Evolutionary conservation across 2,329 filamentous ascomycete species (phyloP), one percentile per base, ranked within the genome.

Genomic region (Pseudocercospora musae): DNA sequence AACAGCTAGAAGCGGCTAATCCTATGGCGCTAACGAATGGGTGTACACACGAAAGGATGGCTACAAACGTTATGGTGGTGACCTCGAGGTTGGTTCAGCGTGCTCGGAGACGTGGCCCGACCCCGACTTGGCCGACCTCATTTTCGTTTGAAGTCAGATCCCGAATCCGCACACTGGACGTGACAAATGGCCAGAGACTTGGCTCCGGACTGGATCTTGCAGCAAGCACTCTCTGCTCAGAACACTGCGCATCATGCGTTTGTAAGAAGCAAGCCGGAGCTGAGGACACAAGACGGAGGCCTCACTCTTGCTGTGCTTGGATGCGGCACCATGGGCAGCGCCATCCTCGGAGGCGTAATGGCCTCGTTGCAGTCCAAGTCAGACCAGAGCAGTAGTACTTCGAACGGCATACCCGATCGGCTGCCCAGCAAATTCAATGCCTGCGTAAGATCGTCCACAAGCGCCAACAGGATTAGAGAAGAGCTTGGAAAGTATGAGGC

Each of bases 291-390:
- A 13, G 62, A 68, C 53, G 67, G 54, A 46, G 76, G 76, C 69
- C 83, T 92, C 67, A 94, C 90, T 67, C 83, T 96, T 79, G 86
- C 91, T 65, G 86, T 95, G 66, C 82, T 96, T 62, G 92, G 92
- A 70, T 95, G 90, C 77, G 91, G 90, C 90, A 93, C 88, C 58
- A 90, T 96, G 86, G 92, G 92, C 63, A 90, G 91, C 63, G 91
- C 91, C 62, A 93, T 96, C 69, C 85, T 96, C 62, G 87, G 85
- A 59, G 92, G 91, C 67, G 89, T 96, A 72, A 85, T 96, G 70
- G 81, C 86, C 63, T 91, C 89, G 10, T 83, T 95, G 49, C 70
- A 82, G 77, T 23, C 50, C 80, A 79, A 72, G 76, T 73, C 56
- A 78, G 76, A 67, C 71, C 61, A 65, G 52, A 59, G 70, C 33